Evolutionary conservation across 2,329 filamentous ascomycete genomes (phyloP).

Genomic region (Westerdykella sp.): DNA sequence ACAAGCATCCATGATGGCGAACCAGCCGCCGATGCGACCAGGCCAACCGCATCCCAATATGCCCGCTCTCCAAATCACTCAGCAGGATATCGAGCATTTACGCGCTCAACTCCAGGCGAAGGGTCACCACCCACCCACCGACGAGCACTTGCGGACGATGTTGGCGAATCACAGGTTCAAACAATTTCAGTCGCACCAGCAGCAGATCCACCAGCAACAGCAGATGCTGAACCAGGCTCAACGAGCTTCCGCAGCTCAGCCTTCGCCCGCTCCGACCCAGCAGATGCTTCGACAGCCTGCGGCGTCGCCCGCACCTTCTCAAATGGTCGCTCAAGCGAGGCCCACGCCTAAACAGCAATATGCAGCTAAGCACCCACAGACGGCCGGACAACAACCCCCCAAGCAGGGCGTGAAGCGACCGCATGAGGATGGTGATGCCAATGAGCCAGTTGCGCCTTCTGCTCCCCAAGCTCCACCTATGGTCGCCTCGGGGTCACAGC

Average conservation of each 20-base stretch:
- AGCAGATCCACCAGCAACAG: slow-evolving; percentile 13
- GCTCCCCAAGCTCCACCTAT: slow-evolving; percentile 32
- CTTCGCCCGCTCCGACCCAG: slow-evolving; percentile 10
- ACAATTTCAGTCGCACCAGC: slow-evolving; percentile 18
- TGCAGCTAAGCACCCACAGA: slow-evolving; percentile 16
- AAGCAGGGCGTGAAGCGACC: slow-evolving; percentile 33
- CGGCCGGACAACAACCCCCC: slow-evolving; percentile 10
- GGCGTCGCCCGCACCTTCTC: slow-evolving; percentile 16
- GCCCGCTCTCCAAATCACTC: slow-evolving; percentile 27
- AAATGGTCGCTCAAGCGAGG: slow-evolving; percentile 20
- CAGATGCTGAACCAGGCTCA: slow-evolving; percentile 15
- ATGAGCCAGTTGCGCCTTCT: slow-evolving; percentile 18
- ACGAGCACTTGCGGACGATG: slow-evolving; percentile 15
- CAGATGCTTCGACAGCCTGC: slow-evolving; percentile 15
- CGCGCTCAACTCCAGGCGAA: slow-evolving; percentile 28
- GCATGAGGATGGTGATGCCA: slow-evolving; percentile 40
- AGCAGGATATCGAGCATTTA: slow-evolving; percentile 38
- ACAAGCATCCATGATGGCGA: slow-evolving; percentile 36
- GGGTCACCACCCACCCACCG: slow-evolving; percentile 23
- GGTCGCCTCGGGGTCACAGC: slow-evolving; percentile 29
- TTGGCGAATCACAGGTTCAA: slow-evolving; percentile 12
- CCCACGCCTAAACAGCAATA: slow-evolving; percentile 14
- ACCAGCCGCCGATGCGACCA: slow-evolving; percentile 20
- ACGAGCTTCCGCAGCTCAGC: slow-evolving; percentile 23
- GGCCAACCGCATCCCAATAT: slow-evolving; percentile 26